These are phyloP conservation scores for Candida piceae DNA, from an alignment of 805 yeast species.

Conservation along the genomic window DNA sequence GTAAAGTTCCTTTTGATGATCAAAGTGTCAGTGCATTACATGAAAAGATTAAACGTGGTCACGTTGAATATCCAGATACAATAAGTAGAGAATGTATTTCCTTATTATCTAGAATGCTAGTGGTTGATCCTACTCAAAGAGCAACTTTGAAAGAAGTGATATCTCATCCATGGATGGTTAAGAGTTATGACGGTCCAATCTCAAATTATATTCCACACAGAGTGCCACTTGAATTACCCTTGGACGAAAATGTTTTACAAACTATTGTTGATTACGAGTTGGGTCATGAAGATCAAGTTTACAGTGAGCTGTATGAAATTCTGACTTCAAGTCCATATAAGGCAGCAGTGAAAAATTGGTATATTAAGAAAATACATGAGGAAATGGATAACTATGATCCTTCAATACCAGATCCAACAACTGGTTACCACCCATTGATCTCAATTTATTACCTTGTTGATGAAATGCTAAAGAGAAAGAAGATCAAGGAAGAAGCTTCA, in stretches of 20 bases:
- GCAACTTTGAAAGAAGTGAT: slow-evolving; percentile 75
- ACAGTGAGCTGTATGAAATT: slow-evolving; percentile 50
- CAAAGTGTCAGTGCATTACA: slow-evolving; percentile 88
- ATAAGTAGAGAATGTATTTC: slow-evolving; percentile 77
- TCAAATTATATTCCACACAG: slow-evolving; percentile 73
- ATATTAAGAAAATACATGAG: slow-evolving; percentile 34
- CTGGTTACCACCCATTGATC: slow-evolving; percentile 81
- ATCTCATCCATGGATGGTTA: slow-evolving; percentile 91
- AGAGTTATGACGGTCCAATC: slow-evolving; percentile 74
- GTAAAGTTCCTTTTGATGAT: slow-evolving; percentile 97
- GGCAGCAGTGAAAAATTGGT: slow-evolving; percentile 60
- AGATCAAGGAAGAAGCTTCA: slow-evolving; percentile 49
- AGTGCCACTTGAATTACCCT: slow-evolving; percentile 64
- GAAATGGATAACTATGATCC: slow-evolving; percentile 18
- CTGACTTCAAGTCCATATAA: slow-evolving; percentile 64
- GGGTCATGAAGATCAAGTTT: slow-evolving; percentile 58
- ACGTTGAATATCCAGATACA: slow-evolving; percentile 84
- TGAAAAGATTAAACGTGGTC: slow-evolving; percentile 88
- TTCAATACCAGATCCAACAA: slow-evolving; percentile 66
- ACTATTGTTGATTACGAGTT: slow-evolving; percentile 78
- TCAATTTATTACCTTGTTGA: slow-evolving; percentile 83
- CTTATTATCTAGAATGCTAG: slow-evolving; percentile 80
- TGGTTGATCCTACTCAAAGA: slow-evolving; percentile 80
- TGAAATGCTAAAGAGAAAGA: slow-evolving; percentile 73
- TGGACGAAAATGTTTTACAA: slow-evolving; percentile 60